These are phyloP conservation scores for Drechslerella coelobrocha DNA, from an alignment of 2,329 filamentous ascomycete genomes.

Conservation along the genomic window DNA sequence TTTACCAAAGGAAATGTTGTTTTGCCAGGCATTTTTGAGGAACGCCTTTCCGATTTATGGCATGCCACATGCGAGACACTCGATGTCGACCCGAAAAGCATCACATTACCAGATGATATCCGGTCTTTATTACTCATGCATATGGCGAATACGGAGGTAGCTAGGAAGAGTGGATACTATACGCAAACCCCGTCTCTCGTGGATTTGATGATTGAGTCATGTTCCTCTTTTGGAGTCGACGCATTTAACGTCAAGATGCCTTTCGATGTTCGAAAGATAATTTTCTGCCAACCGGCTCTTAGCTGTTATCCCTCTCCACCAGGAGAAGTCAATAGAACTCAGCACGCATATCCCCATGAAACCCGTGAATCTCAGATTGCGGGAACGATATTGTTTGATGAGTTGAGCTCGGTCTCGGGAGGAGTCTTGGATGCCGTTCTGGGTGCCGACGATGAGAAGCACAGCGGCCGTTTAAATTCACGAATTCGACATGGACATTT, in stretches of 20 bases:
- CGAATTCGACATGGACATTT: no score
- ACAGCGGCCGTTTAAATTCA: no score
- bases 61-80: neutral
- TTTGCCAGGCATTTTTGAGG: neutral
- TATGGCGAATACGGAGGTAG: neutral
- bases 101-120: neutral
- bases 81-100: neutral
- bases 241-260: neutral
- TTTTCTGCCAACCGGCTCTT: neutral
- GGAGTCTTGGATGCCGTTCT: no score
- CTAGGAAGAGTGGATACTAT: neutral
- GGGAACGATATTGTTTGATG: no score
- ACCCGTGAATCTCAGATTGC: no score
- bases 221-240: neutral
- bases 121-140: neutral
- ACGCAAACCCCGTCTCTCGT: neutral
- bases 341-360: neutral
- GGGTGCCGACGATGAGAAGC: no score
- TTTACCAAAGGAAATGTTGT: neutral
- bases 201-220: neutral
- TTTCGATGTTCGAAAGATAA: neutral
- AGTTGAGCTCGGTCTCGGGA: no score
- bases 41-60: neutral
- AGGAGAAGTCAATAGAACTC: neutral
- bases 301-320: neutral